phyloP scores from a whole-genome alignment of 345 rosid genomes.

The Excoecaria cochinchinensis region DNA sequence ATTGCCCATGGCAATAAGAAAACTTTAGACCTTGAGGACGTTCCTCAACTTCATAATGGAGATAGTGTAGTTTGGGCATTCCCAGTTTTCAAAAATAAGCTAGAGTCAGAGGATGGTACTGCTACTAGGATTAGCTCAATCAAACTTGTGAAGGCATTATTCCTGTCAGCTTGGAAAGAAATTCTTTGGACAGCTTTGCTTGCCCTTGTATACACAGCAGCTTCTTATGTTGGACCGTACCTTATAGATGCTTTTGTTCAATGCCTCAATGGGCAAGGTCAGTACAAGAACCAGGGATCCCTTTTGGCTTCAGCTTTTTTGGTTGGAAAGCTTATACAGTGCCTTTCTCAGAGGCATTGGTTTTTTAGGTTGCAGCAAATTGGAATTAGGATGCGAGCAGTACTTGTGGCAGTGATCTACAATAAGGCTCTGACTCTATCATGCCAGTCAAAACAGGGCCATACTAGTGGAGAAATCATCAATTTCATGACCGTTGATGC shows the following conservation, averaged over 20 bases:
- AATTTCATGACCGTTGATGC: constrained; percentile 39
- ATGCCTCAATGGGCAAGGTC: constrained; percentile 26
- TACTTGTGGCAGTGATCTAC: constrained; percentile 17
- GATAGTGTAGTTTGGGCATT: constrained; percentile 25
- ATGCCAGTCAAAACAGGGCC: constrained; percentile 25
- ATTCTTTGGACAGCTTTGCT: constrained; percentile 22
- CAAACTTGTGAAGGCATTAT: constrained; percentile 28
- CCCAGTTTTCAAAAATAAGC: constrained; percentile 19
- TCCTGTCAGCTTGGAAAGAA: constrained; percentile 24
- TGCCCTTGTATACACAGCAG: constrained; percentile 18
- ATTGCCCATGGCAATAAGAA: constrained; percentile 28
- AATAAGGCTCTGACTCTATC: constrained; percentile 30
- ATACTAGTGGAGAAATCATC: constrained; percentile 37
- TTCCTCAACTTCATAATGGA: constrained; percentile 21
- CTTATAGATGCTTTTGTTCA: constrained; percentile 34
- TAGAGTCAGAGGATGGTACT: not conserved
- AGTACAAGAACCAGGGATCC: constrained; percentile 24
- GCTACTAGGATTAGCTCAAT: constrained; percentile 5
- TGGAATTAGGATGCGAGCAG: constrained; percentile 25
- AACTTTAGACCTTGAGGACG: constrained; percentile 31
- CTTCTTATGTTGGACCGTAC: constrained; percentile 44
- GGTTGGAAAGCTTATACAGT: constrained; percentile 33
- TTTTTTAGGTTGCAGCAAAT: constrained; percentile 24
- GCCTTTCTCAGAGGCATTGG: constrained; percentile 31
- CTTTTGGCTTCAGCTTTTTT: constrained; percentile 24